Evolutionary conservation across 176 grass and related monocot genomes (phyloP).

Genomic region (Puya raimondii): DNA sequence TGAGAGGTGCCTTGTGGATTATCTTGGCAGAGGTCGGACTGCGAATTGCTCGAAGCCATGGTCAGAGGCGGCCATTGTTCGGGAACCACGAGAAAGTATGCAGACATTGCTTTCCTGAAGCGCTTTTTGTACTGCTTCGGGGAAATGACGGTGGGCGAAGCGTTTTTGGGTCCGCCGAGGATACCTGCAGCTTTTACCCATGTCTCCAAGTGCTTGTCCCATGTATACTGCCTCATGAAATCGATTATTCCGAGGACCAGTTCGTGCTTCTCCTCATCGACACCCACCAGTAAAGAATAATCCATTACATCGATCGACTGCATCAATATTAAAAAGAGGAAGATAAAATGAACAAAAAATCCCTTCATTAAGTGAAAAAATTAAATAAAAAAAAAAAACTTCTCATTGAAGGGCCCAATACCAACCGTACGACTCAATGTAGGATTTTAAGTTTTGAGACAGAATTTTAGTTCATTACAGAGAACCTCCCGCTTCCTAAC

Average conservation of each 20-base stretch:
- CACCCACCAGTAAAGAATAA: slow-evolving; percentile 93
- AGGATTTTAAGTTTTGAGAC: no score
- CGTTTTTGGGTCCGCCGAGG: slow-evolving; percentile 67
- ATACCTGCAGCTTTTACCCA: slow-evolving; percentile 92
- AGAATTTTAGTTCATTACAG: no score
- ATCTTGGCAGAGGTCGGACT: slow-evolving; percentile 28
- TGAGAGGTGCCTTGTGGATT: slow-evolving; percentile 32
- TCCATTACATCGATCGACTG: slow-evolving; percentile 98
- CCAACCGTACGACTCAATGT: no score
- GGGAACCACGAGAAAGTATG: slow-evolving; percentile 93
- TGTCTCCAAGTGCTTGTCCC: slow-evolving; percentile 99
- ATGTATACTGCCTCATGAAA: slow-evolving; percentile 99
- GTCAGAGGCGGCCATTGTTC: slow-evolving; percentile 82
- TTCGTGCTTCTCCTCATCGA: slow-evolving; percentile 94
- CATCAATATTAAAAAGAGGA: slow-evolving; percentile 21
- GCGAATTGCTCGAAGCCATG: slow-evolving; percentile 39
- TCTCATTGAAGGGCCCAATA: no score
- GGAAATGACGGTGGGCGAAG: slow-evolving; percentile 77
- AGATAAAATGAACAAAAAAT: slow-evolving; percentile 10
- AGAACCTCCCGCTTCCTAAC: no score
- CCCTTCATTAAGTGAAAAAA: slow-evolving; percentile 6
- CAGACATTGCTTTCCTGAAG: slow-evolving; percentile 94
- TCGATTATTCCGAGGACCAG: slow-evolving; percentile 93
- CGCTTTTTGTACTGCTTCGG: slow-evolving; percentile 94
- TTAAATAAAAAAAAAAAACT: slow-evolving; percentile 1